Evolutionary conservation across 176 grass and related monocot genomes (phyloP).

Genomic region (Oryza meridionalis): DNA sequence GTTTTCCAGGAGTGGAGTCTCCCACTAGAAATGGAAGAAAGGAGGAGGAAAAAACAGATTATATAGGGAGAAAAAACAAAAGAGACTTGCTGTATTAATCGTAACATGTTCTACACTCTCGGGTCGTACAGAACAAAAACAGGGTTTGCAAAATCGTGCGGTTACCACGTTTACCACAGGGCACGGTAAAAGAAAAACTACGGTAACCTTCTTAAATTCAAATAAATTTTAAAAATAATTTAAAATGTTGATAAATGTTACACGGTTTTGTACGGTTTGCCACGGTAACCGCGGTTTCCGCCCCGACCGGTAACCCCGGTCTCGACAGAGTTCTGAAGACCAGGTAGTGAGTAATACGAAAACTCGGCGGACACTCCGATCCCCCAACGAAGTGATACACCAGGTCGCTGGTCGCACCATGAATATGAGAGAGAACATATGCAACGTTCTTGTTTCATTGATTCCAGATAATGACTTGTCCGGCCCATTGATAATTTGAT

Average conservation of each 20-base stretch:
- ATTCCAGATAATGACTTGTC: neutral
- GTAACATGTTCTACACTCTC: neutral
- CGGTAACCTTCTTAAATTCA: too few relatives aligned
- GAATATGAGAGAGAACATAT: neutral
- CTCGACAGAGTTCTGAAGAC: neutral
- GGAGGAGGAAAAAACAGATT: neutral
- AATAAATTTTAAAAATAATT: too few relatives aligned
- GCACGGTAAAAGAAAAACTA: too few relatives aligned
- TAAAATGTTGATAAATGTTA: too few relatives aligned
- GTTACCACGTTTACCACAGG: too few relatives aligned
- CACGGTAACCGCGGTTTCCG: too few relatives aligned
- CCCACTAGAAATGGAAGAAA: neutral
- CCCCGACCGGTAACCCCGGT: too few relatives aligned
- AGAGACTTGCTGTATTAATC: neutral
- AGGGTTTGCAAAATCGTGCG: too few relatives aligned
- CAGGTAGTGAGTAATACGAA: neutral
- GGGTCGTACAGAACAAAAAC: neutral
- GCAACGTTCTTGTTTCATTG: neutral
- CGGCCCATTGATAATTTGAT: neutral
- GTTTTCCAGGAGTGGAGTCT: neutral
- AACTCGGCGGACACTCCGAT: too few relatives aligned
- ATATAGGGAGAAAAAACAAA: neutral
- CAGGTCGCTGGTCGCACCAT: neutral
- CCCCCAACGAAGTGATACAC: neutral
- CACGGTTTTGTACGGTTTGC: too few relatives aligned